Base-by-base conservation (phyloP, 23 red algal species). In the Gracilaria gracilis region DNA sequence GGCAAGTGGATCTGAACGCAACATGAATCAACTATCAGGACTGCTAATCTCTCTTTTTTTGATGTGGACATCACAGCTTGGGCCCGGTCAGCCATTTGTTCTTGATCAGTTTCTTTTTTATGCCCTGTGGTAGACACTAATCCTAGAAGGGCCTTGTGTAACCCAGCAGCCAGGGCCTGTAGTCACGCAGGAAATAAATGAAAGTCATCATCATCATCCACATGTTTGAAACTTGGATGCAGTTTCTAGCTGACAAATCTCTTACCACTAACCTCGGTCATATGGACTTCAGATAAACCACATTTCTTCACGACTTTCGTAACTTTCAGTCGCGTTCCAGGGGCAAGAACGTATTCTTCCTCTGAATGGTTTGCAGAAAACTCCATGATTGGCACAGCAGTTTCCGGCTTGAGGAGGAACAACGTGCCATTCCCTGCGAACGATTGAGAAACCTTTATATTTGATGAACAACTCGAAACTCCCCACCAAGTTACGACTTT, bases 401-500 rank as follows among this genome's bases (percentile, higher is more conserved):
- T 83, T 20, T 40, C 64, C 11, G 79, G 13, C 33, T 62, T 61
- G 4, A 83, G 12, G 51, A 57, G 16, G 25, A 61, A 83, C 32
- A 83, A 40, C 4, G 79, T 83, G 13, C 79, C 79, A 21, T 4
- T 32, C 15, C 79, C 79, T 64, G 62, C 27, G 32, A 83, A 83
- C 4, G 19, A 39, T 21, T 64, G 47, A 1, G 79, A 5, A 46
- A 83, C 51, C 3, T 83, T 29, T 19, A 9, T 33, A 23, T 61
- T 62, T 9, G 25, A 39, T 28, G 79, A 61, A 50, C 79, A 83
- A 61, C 79, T 61, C n/a, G 79, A 83, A 34, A 83, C 51, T 4
- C 79, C 54, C 79, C 79, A 83, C 79, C 79, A 83, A 14, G 79
- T 83, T 20, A 83, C 79, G 49, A 64, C 37, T 33, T 31, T 59